A percentile compares a stretch with the other conserved stretches of the same genome.
Conservation (phyloP, 495 filamentous ascomycete genomes). For the Xanthoparmelia taractica region DNA sequence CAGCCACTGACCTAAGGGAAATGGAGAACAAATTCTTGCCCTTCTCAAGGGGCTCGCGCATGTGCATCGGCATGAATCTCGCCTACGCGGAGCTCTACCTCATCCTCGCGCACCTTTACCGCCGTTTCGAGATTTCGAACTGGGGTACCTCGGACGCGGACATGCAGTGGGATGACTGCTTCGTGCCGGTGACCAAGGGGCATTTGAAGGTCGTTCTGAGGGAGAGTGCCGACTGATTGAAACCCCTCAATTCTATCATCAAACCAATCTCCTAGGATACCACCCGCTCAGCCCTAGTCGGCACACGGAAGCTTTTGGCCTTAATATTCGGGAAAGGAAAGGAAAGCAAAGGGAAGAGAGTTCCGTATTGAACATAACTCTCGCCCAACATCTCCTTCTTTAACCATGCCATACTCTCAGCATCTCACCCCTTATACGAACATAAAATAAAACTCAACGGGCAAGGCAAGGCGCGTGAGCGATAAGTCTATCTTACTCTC, state of each 20-base stretch:
- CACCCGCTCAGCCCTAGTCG: too few species aligned
- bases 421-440: too few species aligned
- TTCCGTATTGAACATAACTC: too few species aligned
- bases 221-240: background rate
- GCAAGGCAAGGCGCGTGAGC: too few species aligned
- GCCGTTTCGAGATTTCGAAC: conserved; percentile 25
- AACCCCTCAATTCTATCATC: too few species aligned
- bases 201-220: background rate
- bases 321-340: too few species aligned
- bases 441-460: too few species aligned
- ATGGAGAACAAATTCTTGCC: conserved; percentile 28
- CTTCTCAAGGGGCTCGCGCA: conserved; percentile 41
- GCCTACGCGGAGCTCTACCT: conserved; percentile 39
- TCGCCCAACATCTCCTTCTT: too few species aligned
- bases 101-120: conserved; percentile 36
- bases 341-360: too few species aligned
- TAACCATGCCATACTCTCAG: too few species aligned
- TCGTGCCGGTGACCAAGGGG: background rate
- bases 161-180: background rate
- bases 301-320: too few species aligned
- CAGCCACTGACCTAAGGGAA: background rate
- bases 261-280: background rate
- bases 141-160: background rate
- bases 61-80: conserved; percentile 46
- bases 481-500: too few species aligned